phyloP scores from a whole-genome alignment of 352 stramenopile species.

The Phytophthora sp. region DNA sequence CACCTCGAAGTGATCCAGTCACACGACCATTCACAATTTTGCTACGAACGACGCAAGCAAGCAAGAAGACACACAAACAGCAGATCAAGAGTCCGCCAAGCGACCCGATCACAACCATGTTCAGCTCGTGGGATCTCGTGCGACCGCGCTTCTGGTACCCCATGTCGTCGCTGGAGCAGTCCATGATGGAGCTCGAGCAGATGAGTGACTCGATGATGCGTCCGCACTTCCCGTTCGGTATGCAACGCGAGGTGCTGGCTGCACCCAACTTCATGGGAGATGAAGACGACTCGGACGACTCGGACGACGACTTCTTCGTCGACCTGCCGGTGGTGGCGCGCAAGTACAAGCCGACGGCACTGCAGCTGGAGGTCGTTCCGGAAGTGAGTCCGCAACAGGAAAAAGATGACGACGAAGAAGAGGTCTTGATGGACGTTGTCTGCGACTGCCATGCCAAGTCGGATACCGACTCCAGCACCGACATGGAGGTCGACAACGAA shows the following conservation, averaged over 20 bases:
- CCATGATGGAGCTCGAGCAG: slow-evolving; percentile 53
- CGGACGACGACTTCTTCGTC: slow-evolving; percentile 17
- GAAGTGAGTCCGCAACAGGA: too few relatives aligned
- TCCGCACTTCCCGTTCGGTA: slow-evolving; percentile 21
- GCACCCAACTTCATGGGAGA: slow-evolving; percentile 4
- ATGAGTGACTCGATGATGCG: slow-evolving; percentile 39
- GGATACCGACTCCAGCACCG: not conserved
- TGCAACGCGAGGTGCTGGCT: not conserved
- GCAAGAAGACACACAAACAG: slow-evolving; percentile 1
- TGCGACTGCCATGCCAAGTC: not conserved
- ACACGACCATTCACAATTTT: slow-evolving; percentile 6
- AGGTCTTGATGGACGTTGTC: not conserved
- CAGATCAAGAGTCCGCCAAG: not conserved
- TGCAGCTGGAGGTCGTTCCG: not conserved
- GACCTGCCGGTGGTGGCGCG: slow-evolving; percentile 5
- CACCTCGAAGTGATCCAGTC: not conserved
- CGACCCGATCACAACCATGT: slow-evolving; percentile 32
- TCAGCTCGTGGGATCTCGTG: slow-evolving; percentile 60
- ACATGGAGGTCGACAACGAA: slow-evolving; percentile 24
- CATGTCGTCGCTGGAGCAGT: slow-evolving; percentile 63
- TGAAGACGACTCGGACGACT: not conserved
- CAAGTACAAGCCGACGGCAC: slow-evolving; percentile 1
- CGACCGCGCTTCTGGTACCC: slow-evolving; percentile 59
- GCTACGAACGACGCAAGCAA: slow-evolving; percentile 12
- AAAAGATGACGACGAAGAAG: not conserved